A percentile compares a stretch with the other conserved stretches of the same genome.
Conservation (phyloP, 1,284 basidiomycete species). For the Schizophyllum commune region DNA sequence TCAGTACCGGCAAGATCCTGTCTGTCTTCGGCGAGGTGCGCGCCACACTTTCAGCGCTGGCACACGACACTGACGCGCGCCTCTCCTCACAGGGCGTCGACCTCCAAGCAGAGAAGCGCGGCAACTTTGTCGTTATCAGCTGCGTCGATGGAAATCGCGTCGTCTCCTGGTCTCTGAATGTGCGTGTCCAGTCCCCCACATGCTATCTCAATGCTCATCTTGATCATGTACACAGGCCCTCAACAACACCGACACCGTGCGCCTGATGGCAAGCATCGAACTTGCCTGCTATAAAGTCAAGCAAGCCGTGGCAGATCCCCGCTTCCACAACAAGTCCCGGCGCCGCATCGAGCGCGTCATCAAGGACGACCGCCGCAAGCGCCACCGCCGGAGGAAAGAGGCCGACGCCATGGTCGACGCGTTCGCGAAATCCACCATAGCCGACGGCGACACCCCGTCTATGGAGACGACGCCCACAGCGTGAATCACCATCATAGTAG, state of each 20-base stretch:
- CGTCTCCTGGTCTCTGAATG: conserved; percentile 79
- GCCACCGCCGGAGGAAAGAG: conserved; percentile 72
- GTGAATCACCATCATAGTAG: background rate
- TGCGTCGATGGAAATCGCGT: conserved; percentile 64
- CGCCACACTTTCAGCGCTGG: conserved; percentile 5
- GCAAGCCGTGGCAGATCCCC: conserved; percentile 55
- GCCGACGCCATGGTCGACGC: conserved; percentile 73
- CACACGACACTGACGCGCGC: conserved; percentile 1
- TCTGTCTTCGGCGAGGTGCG: conserved; percentile 63
- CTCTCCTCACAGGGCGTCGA: conserved; percentile 44
- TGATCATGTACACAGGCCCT: conserved; percentile 43
- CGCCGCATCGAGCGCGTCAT: conserved; percentile 68
- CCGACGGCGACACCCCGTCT: background rate
- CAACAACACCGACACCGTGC: conserved; percentile 73
- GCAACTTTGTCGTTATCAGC: conserved; percentile 75
- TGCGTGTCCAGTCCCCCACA: conserved; percentile 23
- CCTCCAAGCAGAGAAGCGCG: conserved; percentile 74
- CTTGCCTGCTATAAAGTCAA: conserved; percentile 71
- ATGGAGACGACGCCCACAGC: background rate
- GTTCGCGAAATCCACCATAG: conserved; percentile 46
- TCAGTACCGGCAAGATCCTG: conserved; percentile 58
- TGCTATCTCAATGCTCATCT: background rate
- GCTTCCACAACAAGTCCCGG: conserved; percentile 50
- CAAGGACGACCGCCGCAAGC: conserved; percentile 70
- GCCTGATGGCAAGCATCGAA: conserved; percentile 71